A percentile compares a stretch with the other conserved stretches of the same genome.
These are phyloP conservation scores for Penicillium canariense DNA, from an alignment of 495 filamentous ascomycete genomes.

Conservation along the genomic window DNA sequence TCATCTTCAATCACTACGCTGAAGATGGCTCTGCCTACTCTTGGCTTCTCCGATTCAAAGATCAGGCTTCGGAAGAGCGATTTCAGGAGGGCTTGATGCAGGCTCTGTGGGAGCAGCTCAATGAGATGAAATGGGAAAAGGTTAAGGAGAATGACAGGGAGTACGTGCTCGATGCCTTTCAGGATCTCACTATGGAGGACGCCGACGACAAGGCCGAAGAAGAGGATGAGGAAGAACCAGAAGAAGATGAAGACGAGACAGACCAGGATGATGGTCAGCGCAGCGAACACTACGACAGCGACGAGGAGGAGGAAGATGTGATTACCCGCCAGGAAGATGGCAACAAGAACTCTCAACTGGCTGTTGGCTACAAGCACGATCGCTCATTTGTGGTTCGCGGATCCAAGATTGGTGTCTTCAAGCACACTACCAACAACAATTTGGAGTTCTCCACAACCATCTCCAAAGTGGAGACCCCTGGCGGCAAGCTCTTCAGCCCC, in stretches of 20 bases:
- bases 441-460: slow-evolving; percentile 98
- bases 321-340: slow-evolving; percentile 69
- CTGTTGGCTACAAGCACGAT: slow-evolving; percentile 98
- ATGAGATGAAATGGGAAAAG: slow-evolving; percentile 92
- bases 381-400: slow-evolving; percentile 95
- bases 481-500: slow-evolving; percentile 84
- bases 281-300: slow-evolving; percentile 83
- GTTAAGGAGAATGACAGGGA: slow-evolving; percentile 88
- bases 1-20: slow-evolving; percentile 96
- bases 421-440: slow-evolving; percentile 88
- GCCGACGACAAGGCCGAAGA: slow-evolving; percentile 55
- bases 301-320: slow-evolving; percentile 88
- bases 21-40: slow-evolving; percentile 89
- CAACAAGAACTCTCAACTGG: slow-evolving; percentile 89
- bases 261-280: slow-evolving; percentile 60
- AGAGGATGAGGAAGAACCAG: slow-evolving; percentile 65
- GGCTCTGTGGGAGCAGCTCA: slow-evolving; percentile 94
- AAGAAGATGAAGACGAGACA: slow-evolving; percentile 61
- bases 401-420: slow-evolving; percentile 98
- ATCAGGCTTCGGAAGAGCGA: slow-evolving; percentile 70
- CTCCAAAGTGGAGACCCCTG: slow-evolving; percentile 87
- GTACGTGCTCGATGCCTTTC: slow-evolving; percentile 93
- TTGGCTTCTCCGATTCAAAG: slow-evolving; percentile 91
- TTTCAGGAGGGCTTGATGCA: slow-evolving; percentile 96
- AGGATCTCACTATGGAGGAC: slow-evolving; percentile 92